Evolutionary conservation across 208 protist genomes (phyloP).

Genomic region (Leishmania martiniquensis): DNA sequence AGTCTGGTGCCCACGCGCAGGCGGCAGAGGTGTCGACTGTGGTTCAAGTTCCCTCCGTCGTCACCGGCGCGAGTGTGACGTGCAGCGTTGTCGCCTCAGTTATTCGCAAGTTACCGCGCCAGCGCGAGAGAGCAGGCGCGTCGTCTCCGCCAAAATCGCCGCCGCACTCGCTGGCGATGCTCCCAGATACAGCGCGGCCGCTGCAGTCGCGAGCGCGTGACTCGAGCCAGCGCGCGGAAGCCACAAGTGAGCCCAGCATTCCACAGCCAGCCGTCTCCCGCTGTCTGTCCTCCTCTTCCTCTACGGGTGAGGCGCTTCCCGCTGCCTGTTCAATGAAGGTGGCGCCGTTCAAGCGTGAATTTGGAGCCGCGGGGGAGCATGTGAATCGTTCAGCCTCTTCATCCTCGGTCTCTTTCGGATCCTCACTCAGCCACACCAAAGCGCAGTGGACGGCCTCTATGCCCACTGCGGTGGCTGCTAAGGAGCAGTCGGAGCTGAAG

Average conservation of each 20-base stretch:
- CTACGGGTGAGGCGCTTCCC: neutral
- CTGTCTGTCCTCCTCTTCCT: constrained; percentile 2
- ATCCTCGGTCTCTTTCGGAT: constrained; percentile 7
- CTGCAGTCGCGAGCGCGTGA: neutral
- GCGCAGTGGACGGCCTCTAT: neutral
- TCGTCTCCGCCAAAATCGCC: neutral
- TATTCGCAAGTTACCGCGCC: neutral
- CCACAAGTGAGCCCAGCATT: neutral
- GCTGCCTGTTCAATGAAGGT: neutral
- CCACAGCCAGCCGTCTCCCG: neutral
- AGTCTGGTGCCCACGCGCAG: neutral
- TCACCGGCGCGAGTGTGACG: neutral
- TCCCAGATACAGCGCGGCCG: no score
- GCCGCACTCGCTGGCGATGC: neutral
- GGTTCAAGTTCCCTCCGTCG: neutral
- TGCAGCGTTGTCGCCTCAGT: neutral
- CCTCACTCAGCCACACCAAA: neutral
- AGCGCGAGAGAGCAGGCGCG: neutral
- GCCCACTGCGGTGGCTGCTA: neutral
- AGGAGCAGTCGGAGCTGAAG: neutral
- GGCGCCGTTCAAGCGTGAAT: constrained; percentile 1
- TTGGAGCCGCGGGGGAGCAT: neutral
- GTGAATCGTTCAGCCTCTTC: neutral
- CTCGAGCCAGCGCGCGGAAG: neutral
- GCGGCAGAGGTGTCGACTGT: neutral